Conservation (phyloP, 2,329 filamentous ascomycete genomes). For the Teratosphaeria nubilosa region DNA sequence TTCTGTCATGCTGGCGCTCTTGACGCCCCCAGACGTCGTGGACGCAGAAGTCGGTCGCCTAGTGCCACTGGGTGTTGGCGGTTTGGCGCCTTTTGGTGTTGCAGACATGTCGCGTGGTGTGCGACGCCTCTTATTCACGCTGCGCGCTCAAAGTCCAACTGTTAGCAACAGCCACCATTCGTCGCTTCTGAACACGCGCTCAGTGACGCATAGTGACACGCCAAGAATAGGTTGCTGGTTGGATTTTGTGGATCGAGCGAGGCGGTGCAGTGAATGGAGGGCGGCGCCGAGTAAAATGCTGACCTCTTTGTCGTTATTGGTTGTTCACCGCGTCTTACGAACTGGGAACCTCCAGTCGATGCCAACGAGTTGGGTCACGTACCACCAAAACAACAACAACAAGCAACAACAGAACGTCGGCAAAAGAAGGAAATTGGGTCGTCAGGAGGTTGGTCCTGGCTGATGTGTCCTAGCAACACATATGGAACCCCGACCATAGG, state of each 20-base stretch:
- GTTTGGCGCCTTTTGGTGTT: not conserved
- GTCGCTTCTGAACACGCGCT: not conserved
- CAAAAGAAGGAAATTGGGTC: not conserved
- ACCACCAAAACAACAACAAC: not conserved
- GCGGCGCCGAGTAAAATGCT: not conserved
- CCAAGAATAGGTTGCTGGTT: not conserved
- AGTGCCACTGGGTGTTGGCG: not conserved
- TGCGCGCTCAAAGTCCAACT: not conserved
- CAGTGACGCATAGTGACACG: not conserved
- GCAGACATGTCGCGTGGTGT: not conserved
- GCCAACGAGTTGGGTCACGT: not conserved
- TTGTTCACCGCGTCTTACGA: not conserved
- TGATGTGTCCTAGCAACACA: not conserved
- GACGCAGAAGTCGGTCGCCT: slow-evolving; percentile 3
- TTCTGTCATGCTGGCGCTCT: not conserved
- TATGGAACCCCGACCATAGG: not conserved
- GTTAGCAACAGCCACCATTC: not conserved
- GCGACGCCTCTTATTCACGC: not conserved
- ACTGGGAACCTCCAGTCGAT: not conserved
- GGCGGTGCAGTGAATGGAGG: not conserved
- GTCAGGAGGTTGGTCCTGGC: not conserved
- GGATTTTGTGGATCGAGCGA: not conserved
- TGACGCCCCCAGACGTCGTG: not conserved
- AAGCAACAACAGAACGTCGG: too few relatives aligned
- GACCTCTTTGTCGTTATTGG: not conserved